Percentiles rank a stretch among this genome's conserved stretches.
Evolutionary conservation across 202 grass and related monocot genomes (phyloP).

Genomic region (Dendrocalamus latiflorus): DNA sequence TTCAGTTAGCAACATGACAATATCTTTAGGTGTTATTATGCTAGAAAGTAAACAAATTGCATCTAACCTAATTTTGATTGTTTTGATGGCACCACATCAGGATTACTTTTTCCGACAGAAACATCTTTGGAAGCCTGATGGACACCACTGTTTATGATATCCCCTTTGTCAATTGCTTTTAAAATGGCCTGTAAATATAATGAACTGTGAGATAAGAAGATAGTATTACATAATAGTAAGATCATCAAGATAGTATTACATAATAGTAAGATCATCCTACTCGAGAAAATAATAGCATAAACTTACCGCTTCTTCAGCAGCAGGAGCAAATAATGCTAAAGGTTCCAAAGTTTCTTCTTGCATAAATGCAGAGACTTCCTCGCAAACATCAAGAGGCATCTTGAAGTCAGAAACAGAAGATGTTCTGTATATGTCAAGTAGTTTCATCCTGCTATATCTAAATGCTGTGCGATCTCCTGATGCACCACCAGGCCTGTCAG

Average conservation of each 20-base stretch:
- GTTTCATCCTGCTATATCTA: constrained; percentile 96
- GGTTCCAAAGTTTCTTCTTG: constrained; percentile 69
- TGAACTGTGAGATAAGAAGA: constrained; percentile 25
- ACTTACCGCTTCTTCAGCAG: constrained; percentile 77
- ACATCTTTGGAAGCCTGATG: constrained; percentile 77
- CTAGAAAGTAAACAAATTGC: neutral
- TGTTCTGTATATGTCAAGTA: constrained; percentile 85
- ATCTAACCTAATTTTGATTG: constrained; percentile 45
- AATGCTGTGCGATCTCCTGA: constrained; percentile 51
- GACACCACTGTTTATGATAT: constrained; percentile 72
- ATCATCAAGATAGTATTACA: too few relatives aligned
- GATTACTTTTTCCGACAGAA: constrained; percentile 61
- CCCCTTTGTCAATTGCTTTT: constrained; percentile 97
- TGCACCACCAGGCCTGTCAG: constrained; percentile 68
- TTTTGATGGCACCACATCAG: constrained; percentile 27
- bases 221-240: neutral
- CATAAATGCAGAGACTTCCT: constrained; percentile 56
- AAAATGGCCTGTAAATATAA: constrained; percentile 58
- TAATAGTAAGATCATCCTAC: constrained; percentile 6
- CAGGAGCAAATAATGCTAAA: constrained; percentile 75
- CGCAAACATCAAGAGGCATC: constrained; percentile 51
- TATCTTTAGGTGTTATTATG: neutral
- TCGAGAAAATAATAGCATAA: constrained; percentile 23
- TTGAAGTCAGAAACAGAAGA: constrained; percentile 64
- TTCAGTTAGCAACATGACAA: neutral